Percentiles rank a stretch among this genome's conserved stretches.
Conservation (phyloP, 768 basidiomycete genomes). For the Lactarius quietus region DNA sequence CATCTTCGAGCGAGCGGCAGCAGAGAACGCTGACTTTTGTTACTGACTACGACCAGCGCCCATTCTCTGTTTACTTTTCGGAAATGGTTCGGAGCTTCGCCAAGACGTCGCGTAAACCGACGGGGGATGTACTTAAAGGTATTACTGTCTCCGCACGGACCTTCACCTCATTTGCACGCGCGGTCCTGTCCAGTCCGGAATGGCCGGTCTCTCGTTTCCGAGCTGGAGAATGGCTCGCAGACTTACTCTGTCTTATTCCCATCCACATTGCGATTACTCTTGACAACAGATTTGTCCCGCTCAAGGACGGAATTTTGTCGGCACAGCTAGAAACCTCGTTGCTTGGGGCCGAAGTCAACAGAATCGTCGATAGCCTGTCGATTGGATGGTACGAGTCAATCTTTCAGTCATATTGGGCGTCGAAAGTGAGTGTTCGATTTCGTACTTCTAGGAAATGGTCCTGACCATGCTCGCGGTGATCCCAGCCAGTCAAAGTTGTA, state of each 20-base stretch:
- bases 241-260: slow-evolving; percentile 58
- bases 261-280: slow-evolving; percentile 58
- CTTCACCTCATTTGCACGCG: slow-evolving; percentile 31
- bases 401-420: slow-evolving; percentile 59
- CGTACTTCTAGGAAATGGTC: background rate
- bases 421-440: slow-evolving; percentile 39
- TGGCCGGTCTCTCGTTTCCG: slow-evolving; percentile 38
- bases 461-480: background rate
- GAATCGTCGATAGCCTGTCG: slow-evolving; percentile 52
- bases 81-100: slow-evolving; percentile 47
- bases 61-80: slow-evolving; percentile 42
- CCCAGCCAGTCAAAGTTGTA: slow-evolving; percentile 58
- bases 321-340: slow-evolving; percentile 48
- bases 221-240: slow-evolving; percentile 60
- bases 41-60: slow-evolving; percentile 36
- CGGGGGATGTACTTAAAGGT: slow-evolving; percentile 40
- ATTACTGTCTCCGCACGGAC: slow-evolving; percentile 36
- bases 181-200: slow-evolving; percentile 16
- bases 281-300: slow-evolving; percentile 58
- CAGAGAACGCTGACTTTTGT: slow-evolving; percentile 43
- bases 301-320: slow-evolving; percentile 56
- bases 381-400: slow-evolving; percentile 66
- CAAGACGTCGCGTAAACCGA: slow-evolving; percentile 49
- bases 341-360: slow-evolving; percentile 56
- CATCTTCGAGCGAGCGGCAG: slow-evolving; percentile 29